Evolutionary conservation across 345 rosid species (phyloP), one percentile per base, ranked within the genome.

Genomic region (Salix suchowensis): DNA sequence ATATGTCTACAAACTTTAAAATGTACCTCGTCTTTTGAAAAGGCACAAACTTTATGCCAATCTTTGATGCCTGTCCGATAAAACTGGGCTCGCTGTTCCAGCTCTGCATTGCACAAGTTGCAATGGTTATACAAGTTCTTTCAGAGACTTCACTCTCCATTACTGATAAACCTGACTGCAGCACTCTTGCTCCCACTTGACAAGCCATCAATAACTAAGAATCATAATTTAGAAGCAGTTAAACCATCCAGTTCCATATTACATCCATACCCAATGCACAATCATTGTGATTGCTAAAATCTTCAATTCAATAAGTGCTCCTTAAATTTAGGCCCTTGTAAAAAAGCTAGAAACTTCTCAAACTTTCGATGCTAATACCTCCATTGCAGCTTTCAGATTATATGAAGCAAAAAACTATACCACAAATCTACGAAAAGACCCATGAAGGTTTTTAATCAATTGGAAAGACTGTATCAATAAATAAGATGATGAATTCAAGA

Each of bases 121-220:
- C 79, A 26, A 81, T 84, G 66, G 81, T 26, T 60, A 39, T 73
- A 73, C 36, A 81, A 54, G 84, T 67, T 69, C 82, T 83, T 76
- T 71, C 86, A 26, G 73, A 75, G 64, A 77, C 73, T 69, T 84
- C 85, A 48, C 71, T 79, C 79, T 82, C 88, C 65, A 71, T 26
- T 50, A 72, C 50, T 24, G 76, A 73, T 54, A 83, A 73, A 76
- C 90, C 77, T 32, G 86, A 48, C 50, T 73, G 83, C 73, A 85
- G 42, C 67, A 55, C 68, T 55, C 81, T 74, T 48, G 82, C 79
- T 78, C 86, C 88, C 79, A 77, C 70, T 66, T 72, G 85, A 81
- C 86, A 85, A 64, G 92, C 91, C 97, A 93, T 90, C 64, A 74
- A 66, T 84, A 74, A 66, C 85, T 73, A 74, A 72, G 77, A 54